Base-by-base conservation (phyloP, 495 filamentous ascomycete genomes). In the Trichocladium antarcticum region DNA sequence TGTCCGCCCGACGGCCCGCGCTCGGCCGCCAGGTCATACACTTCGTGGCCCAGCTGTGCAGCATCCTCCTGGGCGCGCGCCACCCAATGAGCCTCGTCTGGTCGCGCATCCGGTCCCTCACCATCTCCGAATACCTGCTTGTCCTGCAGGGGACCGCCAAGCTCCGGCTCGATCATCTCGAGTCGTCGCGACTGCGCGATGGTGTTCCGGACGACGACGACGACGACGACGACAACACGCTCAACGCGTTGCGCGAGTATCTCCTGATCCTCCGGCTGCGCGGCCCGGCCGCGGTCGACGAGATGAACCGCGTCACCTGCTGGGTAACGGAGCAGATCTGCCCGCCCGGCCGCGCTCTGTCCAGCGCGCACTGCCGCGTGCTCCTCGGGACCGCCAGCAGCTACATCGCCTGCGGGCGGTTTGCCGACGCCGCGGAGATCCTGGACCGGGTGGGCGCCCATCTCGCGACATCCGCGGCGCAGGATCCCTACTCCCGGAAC, bases 81-180 rank as follows among this genome's bases (percentile, higher is more conserved):
- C 57, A 60, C 31, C 57, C 57, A 2, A 51, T 60, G 37, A 47
- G 24, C 15, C 41, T 41, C 14, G 42, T 42, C 3, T 57, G 54
- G 54, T 11, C 20, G 2, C 45, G 54, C 28, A 41, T 59, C 37
- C 32, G 14, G 10, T 43, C 46, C 10, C 41, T 59, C 1, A 29
- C 43, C 3, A 42, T 32, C 2, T 8, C 38, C 1, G 53, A 52
- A 4, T 47, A 54, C 24, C 42, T 51, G 12, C 42, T 45, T 9
- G 37, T 49, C 0, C 21, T 59, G 31, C 48, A 56, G 24, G 52
- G 43, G 3, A 45, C 50, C 0, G 51, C 42, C 42, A 17, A 34
- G 39, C 34, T 49, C 14, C 40, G 47, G 37, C 49, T 51, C 14
- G 54, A 52, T 29, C 40, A 53, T 27, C 24, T 65, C 49, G 17